Conservation (phyloP, 2,329 filamentous ascomycete genomes). For the Aspergillus piperis region DNA sequence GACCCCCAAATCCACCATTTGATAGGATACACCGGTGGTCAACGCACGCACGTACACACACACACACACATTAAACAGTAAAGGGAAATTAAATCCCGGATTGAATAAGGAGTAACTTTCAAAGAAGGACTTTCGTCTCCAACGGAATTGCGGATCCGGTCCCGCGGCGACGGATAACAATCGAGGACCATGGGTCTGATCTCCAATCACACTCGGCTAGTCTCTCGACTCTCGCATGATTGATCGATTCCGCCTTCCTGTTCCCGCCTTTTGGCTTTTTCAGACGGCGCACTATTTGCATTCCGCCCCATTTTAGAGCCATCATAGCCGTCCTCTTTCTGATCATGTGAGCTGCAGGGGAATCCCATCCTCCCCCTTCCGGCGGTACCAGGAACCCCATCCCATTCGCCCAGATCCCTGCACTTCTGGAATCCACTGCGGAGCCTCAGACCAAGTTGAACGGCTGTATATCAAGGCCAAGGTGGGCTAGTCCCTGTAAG, state of each 20-base stretch:
- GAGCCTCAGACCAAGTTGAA: constrained; percentile 9
- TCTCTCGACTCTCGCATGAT: constrained; percentile 6
- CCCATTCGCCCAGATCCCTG: constrained; percentile 4
- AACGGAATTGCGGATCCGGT: constrained; percentile 38
- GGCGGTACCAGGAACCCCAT: constrained; percentile 13
- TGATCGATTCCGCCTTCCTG: neutral
- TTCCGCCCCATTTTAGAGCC: constrained; percentile 4
- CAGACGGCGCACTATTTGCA: constrained; percentile 3
- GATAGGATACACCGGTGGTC: neutral
- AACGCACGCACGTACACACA: neutral
- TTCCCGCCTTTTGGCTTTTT: constrained; percentile 6
- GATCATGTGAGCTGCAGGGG: constrained; percentile 23
- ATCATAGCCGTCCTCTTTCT: constrained; percentile 5
- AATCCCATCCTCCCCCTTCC: constrained; percentile 16
- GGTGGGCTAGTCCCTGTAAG: neutral
- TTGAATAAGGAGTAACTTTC: neutral
- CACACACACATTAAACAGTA: neutral
- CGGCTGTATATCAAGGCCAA: constrained; percentile 6
- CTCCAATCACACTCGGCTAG: constrained; percentile 6
- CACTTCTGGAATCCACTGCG: constrained; percentile 9
- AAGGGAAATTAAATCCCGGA: neutral
- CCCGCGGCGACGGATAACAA: constrained; percentile 40
- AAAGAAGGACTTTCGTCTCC: constrained; percentile 11
- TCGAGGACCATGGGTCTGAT: constrained; percentile 12
- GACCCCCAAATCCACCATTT: neutral